phyloP scores from a whole-genome alignment of 2,329 filamentous ascomycete genomes.

The Parasarocladium wereldwijsianum region DNA sequence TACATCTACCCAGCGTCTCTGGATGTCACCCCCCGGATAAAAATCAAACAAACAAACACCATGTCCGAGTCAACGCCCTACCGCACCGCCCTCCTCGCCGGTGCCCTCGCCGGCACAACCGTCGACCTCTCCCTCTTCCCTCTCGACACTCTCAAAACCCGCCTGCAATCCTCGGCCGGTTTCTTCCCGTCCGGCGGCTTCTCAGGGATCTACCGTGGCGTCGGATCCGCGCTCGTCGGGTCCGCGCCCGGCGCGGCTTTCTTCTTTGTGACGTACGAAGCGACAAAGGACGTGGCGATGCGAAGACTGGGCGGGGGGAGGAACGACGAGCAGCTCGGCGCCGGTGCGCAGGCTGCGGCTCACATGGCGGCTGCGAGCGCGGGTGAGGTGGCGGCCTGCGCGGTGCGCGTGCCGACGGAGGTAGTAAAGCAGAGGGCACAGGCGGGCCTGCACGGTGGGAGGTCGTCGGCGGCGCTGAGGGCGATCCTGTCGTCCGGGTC shows the following conservation, averaged over 20 bases:
- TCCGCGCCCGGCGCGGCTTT: conserved; percentile 88
- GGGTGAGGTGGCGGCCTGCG: conserved; percentile 85
- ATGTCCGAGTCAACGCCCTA: conserved; percentile 25
- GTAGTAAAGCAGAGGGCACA: conserved; percentile 96
- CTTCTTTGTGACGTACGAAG: conserved; percentile 94
- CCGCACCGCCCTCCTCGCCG: conserved; percentile 55
- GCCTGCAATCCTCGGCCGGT: conserved; percentile 68
- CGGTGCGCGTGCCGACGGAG: conserved; percentile 85
- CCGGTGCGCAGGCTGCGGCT: conserved; percentile 21
- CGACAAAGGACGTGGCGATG: conserved; percentile 43
- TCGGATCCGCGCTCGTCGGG: conserved; percentile 78
- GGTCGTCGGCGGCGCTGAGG: conserved; percentile 49
- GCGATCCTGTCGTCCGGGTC: conserved; percentile 40
- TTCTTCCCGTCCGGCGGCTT: conserved; percentile 80
- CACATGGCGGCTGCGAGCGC: conserved; percentile 79
- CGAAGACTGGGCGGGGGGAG: conserved; percentile 10
- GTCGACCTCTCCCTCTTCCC: conserved; percentile 96
- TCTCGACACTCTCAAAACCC: conserved; percentile 96
- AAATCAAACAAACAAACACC: conserved; percentile 4
- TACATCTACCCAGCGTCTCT: too few relatives aligned
- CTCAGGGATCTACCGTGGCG: conserved; percentile 80
- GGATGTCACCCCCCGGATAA: too few relatives aligned
- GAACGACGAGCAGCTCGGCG: background rate
- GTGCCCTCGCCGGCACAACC: conserved; percentile 82
- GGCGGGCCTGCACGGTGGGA: conserved; percentile 65